These are phyloP conservation scores for Posidonia oceanica DNA, from an alignment of 116 monocot species.

Conservation along the genomic window DNA sequence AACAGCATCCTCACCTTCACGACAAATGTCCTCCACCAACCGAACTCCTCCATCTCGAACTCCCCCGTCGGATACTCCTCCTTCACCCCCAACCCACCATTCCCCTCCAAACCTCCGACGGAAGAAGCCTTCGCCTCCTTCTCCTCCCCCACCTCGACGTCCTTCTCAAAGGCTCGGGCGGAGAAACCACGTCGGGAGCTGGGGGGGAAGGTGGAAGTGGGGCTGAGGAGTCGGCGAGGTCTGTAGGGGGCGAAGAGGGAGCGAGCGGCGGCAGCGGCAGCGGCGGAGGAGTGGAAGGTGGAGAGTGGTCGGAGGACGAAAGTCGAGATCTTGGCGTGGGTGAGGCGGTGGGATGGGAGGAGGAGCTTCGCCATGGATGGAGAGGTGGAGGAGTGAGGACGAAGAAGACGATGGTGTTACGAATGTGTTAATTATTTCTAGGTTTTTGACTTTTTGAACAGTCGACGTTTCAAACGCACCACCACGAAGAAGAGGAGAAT, in stretches of 20 bases:
- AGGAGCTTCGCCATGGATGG: conserved; percentile 7
- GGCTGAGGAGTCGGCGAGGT: not conserved
- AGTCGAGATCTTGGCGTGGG: not conserved
- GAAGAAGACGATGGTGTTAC: not conserved
- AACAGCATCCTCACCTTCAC: conserved; percentile 72
- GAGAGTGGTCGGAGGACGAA: conserved; percentile 8
- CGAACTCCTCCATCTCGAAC: conserved; percentile 61
- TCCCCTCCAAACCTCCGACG: conserved; percentile 2
- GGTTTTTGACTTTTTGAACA: not conserved
- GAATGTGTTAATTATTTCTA: not conserved
- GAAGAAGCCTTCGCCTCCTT: not conserved
- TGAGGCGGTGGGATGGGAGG: conserved; percentile 10
- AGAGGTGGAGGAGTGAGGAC: not conserved
- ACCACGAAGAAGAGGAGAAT: too few species aligned
- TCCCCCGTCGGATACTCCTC: conserved; percentile 54
- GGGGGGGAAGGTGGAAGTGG: not conserved
- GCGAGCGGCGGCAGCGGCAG: not conserved
- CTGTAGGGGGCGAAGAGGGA: not conserved
- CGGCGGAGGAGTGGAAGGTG: conserved; percentile 2
- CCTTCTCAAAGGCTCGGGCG: conserved; percentile 22
- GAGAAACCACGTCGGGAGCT: conserved; percentile 2
- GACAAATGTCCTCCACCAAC: conserved; percentile 43
- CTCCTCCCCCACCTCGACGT: conserved; percentile 13
- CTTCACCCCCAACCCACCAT: conserved; percentile 4
- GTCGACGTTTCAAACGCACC: conserved; percentile 3